Evolutionary conservation across 2,329 filamentous ascomycete genomes (phyloP).

Genomic region (Verticillium nubilum): DNA sequence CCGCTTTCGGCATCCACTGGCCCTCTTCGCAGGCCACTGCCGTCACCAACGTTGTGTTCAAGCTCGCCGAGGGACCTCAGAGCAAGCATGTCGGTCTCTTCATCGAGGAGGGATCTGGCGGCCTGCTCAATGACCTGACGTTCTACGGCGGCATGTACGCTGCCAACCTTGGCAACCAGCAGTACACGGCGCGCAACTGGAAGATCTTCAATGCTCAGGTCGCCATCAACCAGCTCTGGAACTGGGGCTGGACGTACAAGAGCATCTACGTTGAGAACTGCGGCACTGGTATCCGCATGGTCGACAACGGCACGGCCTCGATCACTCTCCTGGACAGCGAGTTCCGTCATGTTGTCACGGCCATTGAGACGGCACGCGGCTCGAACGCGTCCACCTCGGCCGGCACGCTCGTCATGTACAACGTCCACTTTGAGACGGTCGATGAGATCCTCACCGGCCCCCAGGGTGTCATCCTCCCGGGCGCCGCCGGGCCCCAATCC

Average conservation of each 20-base stretch:
- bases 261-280: conserved; percentile 59
- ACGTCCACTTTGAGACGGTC: conserved; percentile 32
- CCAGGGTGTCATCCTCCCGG: conserved; percentile 46
- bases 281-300: conserved; percentile 62
- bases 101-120: conserved; percentile 60
- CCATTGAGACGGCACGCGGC: conserved; percentile 56
- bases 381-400: conserved; percentile 26
- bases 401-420: conserved; percentile 42
- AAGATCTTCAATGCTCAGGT: conserved; percentile 60
- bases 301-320: conserved; percentile 61
- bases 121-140: conserved; percentile 61
- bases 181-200: conserved; percentile 66
- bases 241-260: conserved; percentile 74
- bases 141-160: conserved; percentile 66
- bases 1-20: conserved; percentile 58
- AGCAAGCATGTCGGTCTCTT: conserved; percentile 53
- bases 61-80: conserved; percentile 36
- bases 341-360: conserved; percentile 61
- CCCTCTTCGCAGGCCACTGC: conserved; percentile 60
- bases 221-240: conserved; percentile 68
- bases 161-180: conserved; percentile 56
- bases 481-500: conserved; percentile 36
- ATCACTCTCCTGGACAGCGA: conserved; percentile 70
- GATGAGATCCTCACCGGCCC: conserved; percentile 34
- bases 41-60: conserved; percentile 53